phyloP scores from a whole-genome alignment of 2,329 filamentous ascomycete species.

The Alternaria viburni region DNA sequence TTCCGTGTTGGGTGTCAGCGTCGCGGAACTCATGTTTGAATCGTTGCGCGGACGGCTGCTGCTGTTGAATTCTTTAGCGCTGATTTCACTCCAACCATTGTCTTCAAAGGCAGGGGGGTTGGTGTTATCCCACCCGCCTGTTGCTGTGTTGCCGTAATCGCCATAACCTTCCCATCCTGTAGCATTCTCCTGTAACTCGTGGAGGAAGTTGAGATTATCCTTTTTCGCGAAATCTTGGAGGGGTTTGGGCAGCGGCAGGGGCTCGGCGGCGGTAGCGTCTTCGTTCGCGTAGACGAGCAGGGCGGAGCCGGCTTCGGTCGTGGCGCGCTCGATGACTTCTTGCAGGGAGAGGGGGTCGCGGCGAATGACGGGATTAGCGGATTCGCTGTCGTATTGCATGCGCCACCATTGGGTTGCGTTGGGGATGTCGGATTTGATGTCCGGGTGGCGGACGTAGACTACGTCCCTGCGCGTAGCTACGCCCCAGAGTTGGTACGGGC shows the following conservation, averaged over 20 bases:
- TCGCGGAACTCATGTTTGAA: conserved; percentile 33
- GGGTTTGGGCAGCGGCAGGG: conserved; percentile 28
- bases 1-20: conserved; percentile 46
- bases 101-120: conserved; percentile 14
- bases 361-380: conserved; percentile 30
- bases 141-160: conserved; percentile 6
- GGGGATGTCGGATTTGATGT: conserved; percentile 22
- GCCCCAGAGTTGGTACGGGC: conserved; percentile 63
- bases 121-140: conserved; percentile 27
- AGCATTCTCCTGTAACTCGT: conserved; percentile 33
- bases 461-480: conserved; percentile 64
- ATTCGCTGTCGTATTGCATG: conserved; percentile 41
- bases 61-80: conserved; percentile 26
- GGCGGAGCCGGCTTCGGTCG: conserved; percentile 58
- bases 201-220: conserved; percentile 53
- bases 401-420: conserved; percentile 45
- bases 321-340: conserved; percentile 62
- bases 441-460: conserved; percentile 61
- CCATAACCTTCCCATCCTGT: conserved; percentile 21
- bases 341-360: conserved; percentile 54
- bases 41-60: conserved; percentile 11
- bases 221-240: conserved; percentile 55
- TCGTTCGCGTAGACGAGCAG: conserved; percentile 67
- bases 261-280: conserved; percentile 29
- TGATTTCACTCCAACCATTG: conserved; percentile 29